Evolutionary conservation across 1,139 yeast species (phyloP).

Genomic region (Meyerozyma athensensis): DNA sequence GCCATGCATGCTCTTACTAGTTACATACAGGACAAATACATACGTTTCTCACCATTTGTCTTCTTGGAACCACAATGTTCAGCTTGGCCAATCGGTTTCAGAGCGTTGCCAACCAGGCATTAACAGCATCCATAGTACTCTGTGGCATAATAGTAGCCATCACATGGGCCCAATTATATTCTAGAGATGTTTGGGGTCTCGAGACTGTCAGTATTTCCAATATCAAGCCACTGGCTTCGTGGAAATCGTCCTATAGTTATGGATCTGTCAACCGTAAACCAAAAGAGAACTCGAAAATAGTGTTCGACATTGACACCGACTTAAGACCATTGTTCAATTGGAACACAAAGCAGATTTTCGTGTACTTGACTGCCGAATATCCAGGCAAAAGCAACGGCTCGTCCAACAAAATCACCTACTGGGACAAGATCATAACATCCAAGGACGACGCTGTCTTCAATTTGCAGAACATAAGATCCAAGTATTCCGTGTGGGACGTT

Average conservation of each 20-base stretch:
- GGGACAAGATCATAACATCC: constrained; percentile 77
- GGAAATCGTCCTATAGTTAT: constrained; percentile 64
- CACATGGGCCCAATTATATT: constrained; percentile 47
- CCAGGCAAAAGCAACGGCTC: constrained; percentile 53
- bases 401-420: constrained; percentile 69
- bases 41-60: constrained; percentile 1
- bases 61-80: constrained; percentile 29
- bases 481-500: constrained; percentile 87
- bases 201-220: constrained; percentile 39
- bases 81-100: constrained; percentile 44
- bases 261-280: constrained; percentile 69
- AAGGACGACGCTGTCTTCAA: constrained; percentile 55
- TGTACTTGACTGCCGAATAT: constrained; percentile 85
- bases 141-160: constrained; percentile 42
- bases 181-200: constrained; percentile 39
- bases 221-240: constrained; percentile 35
- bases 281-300: constrained; percentile 73
- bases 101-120: constrained; percentile 49
- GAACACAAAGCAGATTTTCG: constrained; percentile 94
- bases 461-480: constrained; percentile 53
- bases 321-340: constrained; percentile 81
- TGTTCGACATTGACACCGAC: constrained; percentile 64
- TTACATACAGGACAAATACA: background rate
- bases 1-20: too few species aligned
- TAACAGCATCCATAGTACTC: constrained; percentile 47